A percentile compares a stretch with the other conserved stretches of the same genome.
Conservation (phyloP, 495 filamentous ascomycete species). For the Neurospora cerealis region DNA sequence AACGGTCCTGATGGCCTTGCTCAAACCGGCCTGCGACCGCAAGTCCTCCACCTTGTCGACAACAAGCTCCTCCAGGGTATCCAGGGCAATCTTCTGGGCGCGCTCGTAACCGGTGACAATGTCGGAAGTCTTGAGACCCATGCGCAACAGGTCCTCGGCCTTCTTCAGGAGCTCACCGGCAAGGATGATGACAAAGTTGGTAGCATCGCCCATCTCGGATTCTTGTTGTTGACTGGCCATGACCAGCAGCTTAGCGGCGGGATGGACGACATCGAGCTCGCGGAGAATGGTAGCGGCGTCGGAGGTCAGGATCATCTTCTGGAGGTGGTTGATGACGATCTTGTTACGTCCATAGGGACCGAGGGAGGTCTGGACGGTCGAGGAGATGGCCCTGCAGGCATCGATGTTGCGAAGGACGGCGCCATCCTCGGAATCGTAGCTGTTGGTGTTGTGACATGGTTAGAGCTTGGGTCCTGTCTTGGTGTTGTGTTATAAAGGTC, state of each 20-base stretch:
- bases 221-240: conserved; percentile 99
- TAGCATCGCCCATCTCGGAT: conserved; percentile 97
- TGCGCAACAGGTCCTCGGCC: conserved; percentile 87
- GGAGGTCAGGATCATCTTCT: conserved; percentile 98
- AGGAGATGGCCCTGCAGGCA: conserved; percentile 89
- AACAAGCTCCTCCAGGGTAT: conserved; percentile 76
- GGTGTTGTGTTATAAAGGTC: conserved; percentile 8
- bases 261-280: conserved; percentile 97
- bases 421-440: conserved; percentile 97
- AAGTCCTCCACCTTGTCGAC: conserved; percentile 86
- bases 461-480: conserved; percentile 9
- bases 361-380: conserved; percentile 92
- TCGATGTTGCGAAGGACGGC: conserved; percentile 98
- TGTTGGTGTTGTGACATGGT: conserved; percentile 26
- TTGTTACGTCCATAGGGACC: conserved; percentile 98
- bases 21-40: conserved; percentile 65
- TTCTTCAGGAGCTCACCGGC: conserved; percentile 95
- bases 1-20: conserved; percentile 92
- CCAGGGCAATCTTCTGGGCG: conserved; percentile 78
- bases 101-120: conserved; percentile 93
- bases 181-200: conserved; percentile 92
- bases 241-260: conserved; percentile 94
- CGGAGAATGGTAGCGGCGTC: conserved; percentile 96
- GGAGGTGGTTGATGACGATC: conserved; percentile 99
- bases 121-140: conserved; percentile 95